phyloP scores from a whole-genome alignment of 805 yeast genomes.

The Torulaspora microellipsoides region DNA sequence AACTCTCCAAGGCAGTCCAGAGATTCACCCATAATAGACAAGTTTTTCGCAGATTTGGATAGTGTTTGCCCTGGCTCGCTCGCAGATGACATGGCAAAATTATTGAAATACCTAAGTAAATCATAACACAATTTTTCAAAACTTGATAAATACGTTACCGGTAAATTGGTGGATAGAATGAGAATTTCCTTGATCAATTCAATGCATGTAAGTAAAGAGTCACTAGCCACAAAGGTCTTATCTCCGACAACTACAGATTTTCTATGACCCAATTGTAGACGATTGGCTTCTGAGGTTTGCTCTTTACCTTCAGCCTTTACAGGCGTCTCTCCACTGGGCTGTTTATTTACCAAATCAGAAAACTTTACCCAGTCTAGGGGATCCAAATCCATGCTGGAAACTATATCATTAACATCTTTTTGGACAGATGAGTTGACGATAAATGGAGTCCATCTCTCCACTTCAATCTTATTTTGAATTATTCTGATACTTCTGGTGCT shows the following conservation, averaged over 20 bases:
- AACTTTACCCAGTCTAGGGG: slow-evolving; percentile 46
- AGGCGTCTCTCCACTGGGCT: slow-evolving; percentile 3
- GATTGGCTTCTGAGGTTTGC: slow-evolving; percentile 8
- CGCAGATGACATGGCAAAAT: slow-evolving; percentile 26
- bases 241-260: slow-evolving; percentile 47
- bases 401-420: slow-evolving; percentile 45
- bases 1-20: slow-evolving; percentile 40
- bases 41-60: slow-evolving; percentile 32
- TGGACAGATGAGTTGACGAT: slow-evolving; percentile 50
- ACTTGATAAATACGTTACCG: slow-evolving; percentile 33
- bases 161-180: slow-evolving; percentile 53
- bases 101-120: slow-evolving; percentile 48
- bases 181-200: slow-evolving; percentile 47
- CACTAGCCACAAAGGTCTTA: slow-evolving; percentile 54
- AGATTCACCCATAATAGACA: slow-evolving; percentile 41
- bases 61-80: slow-evolving; percentile 20
- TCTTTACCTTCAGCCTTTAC: slow-evolving; percentile 8
- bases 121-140: slow-evolving; percentile 44
- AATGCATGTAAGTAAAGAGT: slow-evolving; percentile 42
- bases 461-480: slow-evolving; percentile 49
- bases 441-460: slow-evolving; percentile 77
- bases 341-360: slow-evolving; percentile 22
- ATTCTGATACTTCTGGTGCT: slow-evolving; percentile 48
- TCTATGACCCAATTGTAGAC: slow-evolving; percentile 30
- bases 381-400: slow-evolving; percentile 43